Conservation (phyloP, 805 yeast species). For the Wickerhamomyces bovis region DNA sequence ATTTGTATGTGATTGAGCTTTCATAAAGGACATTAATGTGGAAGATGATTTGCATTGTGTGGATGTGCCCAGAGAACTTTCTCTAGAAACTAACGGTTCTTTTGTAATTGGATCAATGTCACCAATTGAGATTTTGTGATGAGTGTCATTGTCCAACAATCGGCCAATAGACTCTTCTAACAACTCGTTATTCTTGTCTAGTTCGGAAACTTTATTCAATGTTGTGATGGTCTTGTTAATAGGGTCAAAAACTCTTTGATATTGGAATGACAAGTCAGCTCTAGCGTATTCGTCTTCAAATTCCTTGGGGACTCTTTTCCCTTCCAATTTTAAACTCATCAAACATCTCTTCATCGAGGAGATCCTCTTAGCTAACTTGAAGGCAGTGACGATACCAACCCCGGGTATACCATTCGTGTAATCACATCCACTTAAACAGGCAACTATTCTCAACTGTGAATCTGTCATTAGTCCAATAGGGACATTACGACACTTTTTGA, state of each 20-base stretch:
- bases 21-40: not conserved
- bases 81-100: constrained; percentile 14
- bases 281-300: constrained; percentile 54
- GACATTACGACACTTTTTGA: constrained; percentile 42
- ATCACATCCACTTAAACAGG: constrained; percentile 94
- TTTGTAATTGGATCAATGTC: constrained; percentile 52
- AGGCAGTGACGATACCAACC: constrained; percentile 76
- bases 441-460: constrained; percentile 65
- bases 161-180: constrained; percentile 36
- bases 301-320: constrained; percentile 50
- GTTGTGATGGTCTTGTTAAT: constrained; percentile 39
- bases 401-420: constrained; percentile 83
- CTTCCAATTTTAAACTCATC: constrained; percentile 51
- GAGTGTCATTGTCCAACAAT: constrained; percentile 38
- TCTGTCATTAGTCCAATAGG: constrained; percentile 45
- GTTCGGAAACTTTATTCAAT: constrained; percentile 49
- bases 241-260: constrained; percentile 84
- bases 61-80: not conserved
- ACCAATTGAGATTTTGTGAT: constrained; percentile 56
- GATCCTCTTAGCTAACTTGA: constrained; percentile 47
- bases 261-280: constrained; percentile 77
- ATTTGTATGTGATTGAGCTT: not conserved
- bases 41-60: not conserved
- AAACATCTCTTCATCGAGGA: constrained; percentile 50
- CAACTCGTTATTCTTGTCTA: constrained; percentile 22